A percentile compares a stretch with the other conserved stretches of the same genome.
These are phyloP conservation scores for Sugiyamaella chiloensis DNA, from an alignment of 805 yeast species.

Conservation along the genomic window DNA sequence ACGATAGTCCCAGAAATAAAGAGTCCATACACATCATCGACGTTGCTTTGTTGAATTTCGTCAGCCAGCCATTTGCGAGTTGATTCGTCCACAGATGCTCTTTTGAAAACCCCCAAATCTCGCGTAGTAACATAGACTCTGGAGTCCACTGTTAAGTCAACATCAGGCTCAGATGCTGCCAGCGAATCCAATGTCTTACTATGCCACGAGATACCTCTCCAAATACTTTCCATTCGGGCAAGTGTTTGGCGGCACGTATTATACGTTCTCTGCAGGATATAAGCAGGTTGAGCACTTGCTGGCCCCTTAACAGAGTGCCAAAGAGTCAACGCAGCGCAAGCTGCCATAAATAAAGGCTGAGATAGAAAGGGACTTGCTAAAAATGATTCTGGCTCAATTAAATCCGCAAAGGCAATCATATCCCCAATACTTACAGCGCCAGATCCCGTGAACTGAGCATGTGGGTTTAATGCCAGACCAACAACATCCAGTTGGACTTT, in stretches of 20 bases:
- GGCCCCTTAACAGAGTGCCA: constrained; percentile 22
- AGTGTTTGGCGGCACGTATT: constrained; percentile 26
- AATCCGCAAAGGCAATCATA: constrained; percentile 29
- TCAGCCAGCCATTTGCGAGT: constrained; percentile 25
- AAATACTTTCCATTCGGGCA: constrained; percentile 22
- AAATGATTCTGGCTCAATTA: constrained; percentile 28
- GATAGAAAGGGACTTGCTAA: constrained; percentile 29
- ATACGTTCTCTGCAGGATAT: constrained; percentile 24
- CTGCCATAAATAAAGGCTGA: constrained; percentile 30
- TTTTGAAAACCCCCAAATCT: constrained; percentile 24
- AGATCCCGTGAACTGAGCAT: constrained; percentile 26
- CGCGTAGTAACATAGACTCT: constrained; percentile 21
- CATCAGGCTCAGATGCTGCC: constrained; percentile 29
- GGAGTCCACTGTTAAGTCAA: constrained; percentile 23
- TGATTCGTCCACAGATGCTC: constrained; percentile 25
- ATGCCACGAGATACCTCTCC: constrained; percentile 32
- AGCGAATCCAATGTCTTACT: constrained; percentile 28
- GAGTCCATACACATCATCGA: constrained; percentile 23
- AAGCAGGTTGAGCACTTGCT: constrained; percentile 18
- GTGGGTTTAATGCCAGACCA: constrained; percentile 21
- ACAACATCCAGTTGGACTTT: constrained; percentile 23
- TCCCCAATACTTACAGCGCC: constrained; percentile 32
- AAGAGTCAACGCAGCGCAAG: constrained; percentile 26
- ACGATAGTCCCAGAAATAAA: constrained; percentile 26
- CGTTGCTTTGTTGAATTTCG: constrained; percentile 14